Evolutionary conservation across 2,329 filamentous ascomycete species (phyloP), one percentile per base, ranked within the genome.

Genomic region (Colletotrichum lentis): DNA sequence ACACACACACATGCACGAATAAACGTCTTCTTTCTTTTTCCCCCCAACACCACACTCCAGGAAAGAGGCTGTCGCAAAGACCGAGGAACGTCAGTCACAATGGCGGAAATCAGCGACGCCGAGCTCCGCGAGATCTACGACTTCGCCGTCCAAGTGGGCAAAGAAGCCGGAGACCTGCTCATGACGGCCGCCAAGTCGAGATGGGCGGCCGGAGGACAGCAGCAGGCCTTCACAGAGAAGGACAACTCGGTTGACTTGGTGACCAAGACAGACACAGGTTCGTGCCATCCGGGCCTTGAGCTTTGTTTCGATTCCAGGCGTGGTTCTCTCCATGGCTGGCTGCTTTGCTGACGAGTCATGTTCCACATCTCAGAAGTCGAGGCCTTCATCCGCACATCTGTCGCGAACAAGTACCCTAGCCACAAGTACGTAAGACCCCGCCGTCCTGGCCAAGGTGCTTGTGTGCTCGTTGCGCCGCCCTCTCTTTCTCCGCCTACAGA

Each of bases 171-270:
- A 7, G 79, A 85, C 62, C 83, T 92, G 74, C 83, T 94, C 49
- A 85, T 91, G 75, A 83, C 88, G 55, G 88, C 86, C 14, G 86
- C 89, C n/a, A 82, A 85, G 71, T 76, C 82, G 70, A 83, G 89
- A 41, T 86, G 85, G 72, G 79, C 78, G 11, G 80, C 78, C 44
- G 44, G 66, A 70, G 66, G 73, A 74, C 22, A 57, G 18, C 43
- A 64, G 50, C 77, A 83, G 68, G 73, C 73, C 1, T 83, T 85
- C 62, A 79, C 82, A 8, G 90, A 93, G 78, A 94, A 94, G 76
- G 88, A 91, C 71, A 93, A 87, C 74, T 85, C 90, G 1, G 91
- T 94, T 12, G 91, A 94, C 76, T 86, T 94, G 70, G 91, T 94
- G 22, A 94, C 91, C 11, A 87, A 93, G 78, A 91, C 90, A 0